Conservation (phyloP, 164 flowering plant species). For the Magnolia sinica region DNA sequence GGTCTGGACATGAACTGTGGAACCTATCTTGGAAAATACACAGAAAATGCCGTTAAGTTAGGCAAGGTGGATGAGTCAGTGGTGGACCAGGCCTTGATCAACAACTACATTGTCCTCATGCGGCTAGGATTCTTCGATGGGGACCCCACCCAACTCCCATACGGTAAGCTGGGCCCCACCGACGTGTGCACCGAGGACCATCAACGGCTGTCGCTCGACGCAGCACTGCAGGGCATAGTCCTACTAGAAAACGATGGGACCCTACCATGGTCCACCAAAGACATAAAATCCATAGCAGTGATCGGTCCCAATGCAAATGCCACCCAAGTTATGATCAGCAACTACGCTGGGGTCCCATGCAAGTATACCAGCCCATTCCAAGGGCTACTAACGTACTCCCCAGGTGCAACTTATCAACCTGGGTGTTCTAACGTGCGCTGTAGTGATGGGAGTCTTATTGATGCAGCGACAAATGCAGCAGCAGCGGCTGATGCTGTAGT, state of each 20-base stretch:
- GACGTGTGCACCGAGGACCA: conserved; percentile 48
- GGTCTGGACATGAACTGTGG: conserved; percentile 76
- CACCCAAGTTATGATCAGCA: conserved; percentile 51
- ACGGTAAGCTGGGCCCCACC: conserved; percentile 52
- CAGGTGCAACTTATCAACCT: conserved; percentile 18
- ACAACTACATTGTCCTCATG: conserved; percentile 57
- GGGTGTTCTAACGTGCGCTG: conserved; percentile 51
- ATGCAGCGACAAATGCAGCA: conserved; percentile 40
- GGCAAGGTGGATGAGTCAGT: conserved; percentile 39
- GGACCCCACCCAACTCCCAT: conserved; percentile 35
- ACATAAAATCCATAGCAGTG: conserved; percentile 33
- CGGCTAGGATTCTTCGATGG: conserved; percentile 77
- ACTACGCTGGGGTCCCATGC: conserved; percentile 69
- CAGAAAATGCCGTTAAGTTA: conserved; percentile 39
- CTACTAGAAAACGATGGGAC: conserved; percentile 43
- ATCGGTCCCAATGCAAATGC: conserved; percentile 72
- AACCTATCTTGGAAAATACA: conserved; percentile 32
- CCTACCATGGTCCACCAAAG: conserved; percentile 36
- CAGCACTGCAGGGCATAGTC: conserved; percentile 79
- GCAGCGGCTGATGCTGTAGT: conserved; percentile 46
- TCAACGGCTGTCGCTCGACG: conserved; percentile 49
- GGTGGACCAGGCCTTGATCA: conserved; percentile 46
- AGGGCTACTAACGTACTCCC: conserved; percentile 37
- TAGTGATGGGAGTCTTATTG: conserved; percentile 21
- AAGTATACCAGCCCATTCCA: conserved; percentile 50